Evolutionary conservation across 2,329 filamentous ascomycete species (phyloP).

Genomic region (Verticillium nonalfalfae): DNA sequence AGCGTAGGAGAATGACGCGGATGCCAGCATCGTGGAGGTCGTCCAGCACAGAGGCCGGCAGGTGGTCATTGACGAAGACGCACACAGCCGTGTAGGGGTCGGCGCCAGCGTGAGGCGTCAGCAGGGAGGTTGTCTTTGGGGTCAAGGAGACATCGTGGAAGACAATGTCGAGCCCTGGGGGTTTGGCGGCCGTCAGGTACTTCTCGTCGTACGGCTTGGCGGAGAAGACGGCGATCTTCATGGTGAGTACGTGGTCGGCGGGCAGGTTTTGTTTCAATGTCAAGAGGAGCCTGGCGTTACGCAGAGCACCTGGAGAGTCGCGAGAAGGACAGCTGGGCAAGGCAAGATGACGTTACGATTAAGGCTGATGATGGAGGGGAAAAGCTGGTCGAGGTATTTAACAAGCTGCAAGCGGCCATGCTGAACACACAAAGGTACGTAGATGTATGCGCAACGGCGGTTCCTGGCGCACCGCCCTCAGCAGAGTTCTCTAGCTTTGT

Average conservation of each 20-base stretch:
- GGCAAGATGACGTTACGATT: too few relatives aligned
- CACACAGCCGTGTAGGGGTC: conserved; percentile 51
- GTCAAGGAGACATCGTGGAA: conserved; percentile 55
- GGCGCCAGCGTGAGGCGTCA: conserved; percentile 19
- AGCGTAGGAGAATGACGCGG: conserved; percentile 55
- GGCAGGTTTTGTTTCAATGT: too few relatives aligned
- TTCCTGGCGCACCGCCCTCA: background rate
- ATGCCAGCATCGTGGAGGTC: conserved; percentile 43
- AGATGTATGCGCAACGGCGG: background rate
- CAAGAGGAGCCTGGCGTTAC: too few relatives aligned
- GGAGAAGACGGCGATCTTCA: conserved; percentile 60
- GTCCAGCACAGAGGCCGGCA: conserved; percentile 43
- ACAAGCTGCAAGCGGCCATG: background rate
- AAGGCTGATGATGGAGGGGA: background rate
- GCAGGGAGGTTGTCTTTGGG: conserved; percentile 46
- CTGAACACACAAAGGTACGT: too few relatives aligned
- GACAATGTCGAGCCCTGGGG: conserved; percentile 36
- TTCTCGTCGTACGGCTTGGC: conserved; percentile 56
- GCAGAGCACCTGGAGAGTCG: too few relatives aligned
- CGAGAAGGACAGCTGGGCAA: too few relatives aligned
- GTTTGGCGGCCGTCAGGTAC: conserved; percentile 39
- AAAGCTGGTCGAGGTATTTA: background rate
- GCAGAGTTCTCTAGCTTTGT: background rate
- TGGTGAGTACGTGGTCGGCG: conserved; percentile 13
- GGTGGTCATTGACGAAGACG: conserved; percentile 61